Conservation (phyloP, 2,329 filamentous ascomycete species). For the Nannizziopsis arthrosporioides region DNA sequence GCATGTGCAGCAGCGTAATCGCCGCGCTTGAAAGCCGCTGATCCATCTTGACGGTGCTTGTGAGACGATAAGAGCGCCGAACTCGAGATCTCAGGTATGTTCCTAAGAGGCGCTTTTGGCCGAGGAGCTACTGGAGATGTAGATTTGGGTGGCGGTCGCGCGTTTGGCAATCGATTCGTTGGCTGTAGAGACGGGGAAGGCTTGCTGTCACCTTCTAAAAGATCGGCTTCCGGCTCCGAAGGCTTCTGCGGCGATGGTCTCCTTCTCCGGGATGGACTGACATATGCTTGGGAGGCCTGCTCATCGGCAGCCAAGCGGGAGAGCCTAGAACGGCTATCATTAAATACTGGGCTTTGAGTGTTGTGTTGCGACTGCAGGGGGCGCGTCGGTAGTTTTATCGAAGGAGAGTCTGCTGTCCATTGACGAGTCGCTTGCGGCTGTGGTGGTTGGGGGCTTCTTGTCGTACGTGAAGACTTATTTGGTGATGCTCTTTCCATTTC, state of each 20-base stretch:
- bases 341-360: neutral
- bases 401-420: conserved; percentile 30
- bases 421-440: conserved; percentile 28
- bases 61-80: conserved; percentile 63
- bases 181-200: conserved; percentile 26
- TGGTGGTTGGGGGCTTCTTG: conserved; percentile 41
- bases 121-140: conserved; percentile 35
- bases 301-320: conserved; percentile 66
- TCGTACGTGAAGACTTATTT: conserved; percentile 1
- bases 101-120: conserved; percentile 39
- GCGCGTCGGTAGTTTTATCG: conserved; percentile 36
- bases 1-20: conserved; percentile 80
- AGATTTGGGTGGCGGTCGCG: conserved; percentile 26
- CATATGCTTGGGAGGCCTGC: conserved; percentile 68
- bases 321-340: conserved; percentile 30
- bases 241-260: conserved; percentile 45
- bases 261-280: conserved; percentile 74
- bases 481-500: conserved; percentile 36
- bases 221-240: conserved; percentile 45
- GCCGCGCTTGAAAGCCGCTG: conserved; percentile 83
- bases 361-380: conserved; percentile 20
- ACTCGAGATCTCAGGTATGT: conserved; percentile 53
- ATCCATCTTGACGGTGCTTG: conserved; percentile 66
- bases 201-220: conserved; percentile 45
- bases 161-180: conserved; percentile 27